Conservation (phyloP, 805 yeast species). For the Starmerella bombi region DNA sequence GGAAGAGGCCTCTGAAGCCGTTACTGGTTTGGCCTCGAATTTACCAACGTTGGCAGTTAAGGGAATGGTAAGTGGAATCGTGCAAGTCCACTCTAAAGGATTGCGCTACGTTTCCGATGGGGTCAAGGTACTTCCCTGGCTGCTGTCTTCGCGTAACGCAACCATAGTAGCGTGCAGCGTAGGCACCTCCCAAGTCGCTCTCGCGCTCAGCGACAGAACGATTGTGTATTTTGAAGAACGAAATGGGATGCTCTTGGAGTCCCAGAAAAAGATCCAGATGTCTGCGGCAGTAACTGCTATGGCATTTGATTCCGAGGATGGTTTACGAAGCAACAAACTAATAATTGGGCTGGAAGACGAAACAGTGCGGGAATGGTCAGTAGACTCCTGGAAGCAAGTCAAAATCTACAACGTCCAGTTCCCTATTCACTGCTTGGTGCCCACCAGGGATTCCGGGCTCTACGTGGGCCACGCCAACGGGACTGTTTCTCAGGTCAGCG, state of each 20-base stretch:
- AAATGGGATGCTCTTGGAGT: constrained; percentile 56
- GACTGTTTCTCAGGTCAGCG: background rate
- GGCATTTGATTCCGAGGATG: constrained; percentile 33
- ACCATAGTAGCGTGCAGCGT: constrained; percentile 46
- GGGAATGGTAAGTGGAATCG: constrained; percentile 53
- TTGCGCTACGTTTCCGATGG: constrained; percentile 40
- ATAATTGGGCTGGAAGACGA: constrained; percentile 61
- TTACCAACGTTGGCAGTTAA: constrained; percentile 55
- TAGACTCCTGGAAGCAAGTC: constrained; percentile 2
- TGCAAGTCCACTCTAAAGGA: constrained; percentile 64
- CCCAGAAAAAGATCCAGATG: constrained; percentile 45
- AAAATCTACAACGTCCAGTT: constrained; percentile 1
- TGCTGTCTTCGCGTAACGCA: constrained; percentile 59
- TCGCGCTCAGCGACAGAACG: constrained; percentile 62
- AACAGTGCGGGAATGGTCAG: constrained; percentile 41
- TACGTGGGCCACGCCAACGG: constrained; percentile 14
- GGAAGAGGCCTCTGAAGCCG: constrained; percentile 45
- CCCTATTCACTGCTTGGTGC: background rate
- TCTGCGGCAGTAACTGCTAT: constrained; percentile 22
- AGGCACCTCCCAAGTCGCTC: constrained; percentile 52
- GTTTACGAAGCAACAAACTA: constrained; percentile 41
- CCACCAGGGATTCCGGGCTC: background rate
- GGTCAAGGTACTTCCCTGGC: constrained; percentile 50
- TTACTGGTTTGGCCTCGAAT: constrained; percentile 44
- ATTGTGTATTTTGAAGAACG: constrained; percentile 73